phyloP scores from a whole-genome alignment of 2,329 filamentous ascomycete genomes.

The Scleromitrula shiraiana region DNA sequence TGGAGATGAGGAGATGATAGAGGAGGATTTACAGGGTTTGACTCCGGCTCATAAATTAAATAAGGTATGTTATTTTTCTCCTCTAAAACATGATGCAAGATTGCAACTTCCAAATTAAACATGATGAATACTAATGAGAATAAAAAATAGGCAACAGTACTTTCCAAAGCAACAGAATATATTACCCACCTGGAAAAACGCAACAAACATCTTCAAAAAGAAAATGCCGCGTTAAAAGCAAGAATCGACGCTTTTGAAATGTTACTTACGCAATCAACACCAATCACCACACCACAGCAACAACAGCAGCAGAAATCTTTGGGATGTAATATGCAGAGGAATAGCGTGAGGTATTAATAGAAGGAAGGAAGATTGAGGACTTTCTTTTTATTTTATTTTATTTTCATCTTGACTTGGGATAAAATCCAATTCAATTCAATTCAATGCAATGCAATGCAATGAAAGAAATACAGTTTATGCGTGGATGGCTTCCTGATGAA shows the following conservation, averaged over 20 bases:
- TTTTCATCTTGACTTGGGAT: too few relatives aligned
- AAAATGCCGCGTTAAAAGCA: slow-evolving; percentile 70
- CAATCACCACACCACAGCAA: not conserved
- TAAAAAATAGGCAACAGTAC: slow-evolving; percentile 38
- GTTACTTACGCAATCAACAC: slow-evolving; percentile 52
- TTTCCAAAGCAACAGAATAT: slow-evolving; percentile 94
- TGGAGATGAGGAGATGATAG: slow-evolving; percentile 30
- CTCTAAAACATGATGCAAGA: not conserved
- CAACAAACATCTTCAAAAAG: slow-evolving; percentile 72
- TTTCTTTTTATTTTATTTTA: too few relatives aligned
- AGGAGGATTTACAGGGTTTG: slow-evolving; percentile 49
- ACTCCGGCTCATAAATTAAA: slow-evolving; percentile 61
- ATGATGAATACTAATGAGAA: too few relatives aligned
- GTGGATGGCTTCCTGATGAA: too few relatives aligned
- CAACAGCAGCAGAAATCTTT: not conserved
- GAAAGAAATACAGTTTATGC: too few relatives aligned
- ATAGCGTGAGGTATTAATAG: too few relatives aligned
- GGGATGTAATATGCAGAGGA: too few relatives aligned
- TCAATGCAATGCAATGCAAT: too few relatives aligned
- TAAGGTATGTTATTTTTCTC: slow-evolving; percentile 38
- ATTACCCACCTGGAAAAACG: slow-evolving; percentile 89
- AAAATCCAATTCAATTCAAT: too few relatives aligned
- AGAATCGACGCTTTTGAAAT: slow-evolving; percentile 72
- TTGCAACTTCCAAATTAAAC: slow-evolving; percentile 1
- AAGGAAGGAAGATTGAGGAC: too few relatives aligned